Percentiles rank a stretch among this genome's conserved stretches.
These are phyloP conservation scores for Cafeteria roenbergensis DNA, from an alignment of 108 stramenopile genomes.

Conservation along the genomic window DNA sequence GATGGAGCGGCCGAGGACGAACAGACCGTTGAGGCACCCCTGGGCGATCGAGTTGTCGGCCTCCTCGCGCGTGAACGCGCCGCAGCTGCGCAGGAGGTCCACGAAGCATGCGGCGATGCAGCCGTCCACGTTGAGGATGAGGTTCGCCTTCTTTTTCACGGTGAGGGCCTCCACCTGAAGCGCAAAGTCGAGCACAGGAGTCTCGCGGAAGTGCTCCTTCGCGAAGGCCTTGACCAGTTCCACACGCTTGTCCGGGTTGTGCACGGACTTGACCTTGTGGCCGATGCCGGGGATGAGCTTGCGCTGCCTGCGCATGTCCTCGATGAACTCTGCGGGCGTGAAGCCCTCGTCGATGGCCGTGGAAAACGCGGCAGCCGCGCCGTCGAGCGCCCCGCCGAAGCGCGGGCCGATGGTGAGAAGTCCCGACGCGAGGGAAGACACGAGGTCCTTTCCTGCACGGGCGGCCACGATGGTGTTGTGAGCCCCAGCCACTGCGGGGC, in stretches of 20 bases:
- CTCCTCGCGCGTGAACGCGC: conserved; percentile 67
- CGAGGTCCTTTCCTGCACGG: conserved; percentile 73
- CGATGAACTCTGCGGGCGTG: conserved; percentile 57
- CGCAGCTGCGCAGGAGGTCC: conserved; percentile 70
- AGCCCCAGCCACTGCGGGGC: conserved; percentile 66
- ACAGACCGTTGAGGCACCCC: conserved; percentile 72
- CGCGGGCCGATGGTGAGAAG: conserved; percentile 72
- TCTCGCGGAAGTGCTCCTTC: conserved; percentile 58
- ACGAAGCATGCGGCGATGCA: conserved; percentile 79
- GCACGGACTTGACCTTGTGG: conserved; percentile 62
- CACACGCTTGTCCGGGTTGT: conserved; percentile 72
- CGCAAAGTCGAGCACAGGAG: conserved; percentile 66
- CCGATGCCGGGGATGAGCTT: conserved; percentile 85
- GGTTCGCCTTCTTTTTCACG: conserved; percentile 67
- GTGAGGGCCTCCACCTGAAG: conserved; percentile 71
- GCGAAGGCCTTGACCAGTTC: conserved; percentile 71
- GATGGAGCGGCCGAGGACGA: conserved; percentile 66
- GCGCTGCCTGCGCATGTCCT: conserved; percentile 58
- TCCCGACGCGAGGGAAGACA: conserved; percentile 64
- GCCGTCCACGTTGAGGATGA: conserved; percentile 81
- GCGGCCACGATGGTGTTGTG: conserved; percentile 82
- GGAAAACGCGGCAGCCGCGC: conserved; percentile 58
- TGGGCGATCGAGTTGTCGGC: conserved; percentile 65
- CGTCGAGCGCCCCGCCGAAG: conserved; percentile 78
- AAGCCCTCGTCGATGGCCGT: conserved; percentile 55